These are phyloP conservation scores for Umbelopsis vinacea DNA, from an alignment of 192 early-diverging fungal genomes.

Conservation along the genomic window DNA sequence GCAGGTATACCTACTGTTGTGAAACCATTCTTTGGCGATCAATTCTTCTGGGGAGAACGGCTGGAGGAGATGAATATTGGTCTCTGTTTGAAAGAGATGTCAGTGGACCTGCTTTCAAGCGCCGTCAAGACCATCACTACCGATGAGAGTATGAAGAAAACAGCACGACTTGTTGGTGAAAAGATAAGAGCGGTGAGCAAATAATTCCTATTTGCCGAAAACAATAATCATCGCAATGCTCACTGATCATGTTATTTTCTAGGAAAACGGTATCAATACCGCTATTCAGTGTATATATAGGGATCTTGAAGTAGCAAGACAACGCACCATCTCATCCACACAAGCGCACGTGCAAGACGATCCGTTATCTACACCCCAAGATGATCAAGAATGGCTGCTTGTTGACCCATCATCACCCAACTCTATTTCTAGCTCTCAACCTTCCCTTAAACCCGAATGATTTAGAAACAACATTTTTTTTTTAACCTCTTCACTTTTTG, in stretches of 20 bases:
- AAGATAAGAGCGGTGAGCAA: conserved; percentile 49
- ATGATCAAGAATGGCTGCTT: conserved; percentile 38
- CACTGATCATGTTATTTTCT: background rate
- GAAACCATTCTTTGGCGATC: conserved; percentile 74
- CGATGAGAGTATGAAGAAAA: conserved; percentile 57
- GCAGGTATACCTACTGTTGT: conserved; percentile 74
- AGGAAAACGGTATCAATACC: conserved; percentile 61
- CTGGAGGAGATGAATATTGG: conserved; percentile 69
- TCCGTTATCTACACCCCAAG: background rate
- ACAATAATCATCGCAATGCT: background rate
- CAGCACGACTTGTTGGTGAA: conserved; percentile 51
- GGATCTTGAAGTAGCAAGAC: conserved; percentile 58
- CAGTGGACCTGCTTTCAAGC: conserved; percentile 50
- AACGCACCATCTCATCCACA: conserved; percentile 40
- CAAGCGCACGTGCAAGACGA: background rate
- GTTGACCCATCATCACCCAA: conserved; percentile 26
- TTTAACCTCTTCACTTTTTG: background rate
- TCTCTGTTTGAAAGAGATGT: conserved; percentile 59
- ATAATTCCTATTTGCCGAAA: background rate
- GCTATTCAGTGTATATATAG: conserved; percentile 68
- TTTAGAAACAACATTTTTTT: background rate
- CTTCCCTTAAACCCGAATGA: background rate
- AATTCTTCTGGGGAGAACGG: conserved; percentile 75
- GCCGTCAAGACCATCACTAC: conserved; percentile 57
- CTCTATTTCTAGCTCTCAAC: background rate